A percentile compares a stretch with the other conserved stretches of the same genome.
phyloP scores from a whole-genome alignment of 352 stramenopile species.

The Phytophthora sojae region DNA sequence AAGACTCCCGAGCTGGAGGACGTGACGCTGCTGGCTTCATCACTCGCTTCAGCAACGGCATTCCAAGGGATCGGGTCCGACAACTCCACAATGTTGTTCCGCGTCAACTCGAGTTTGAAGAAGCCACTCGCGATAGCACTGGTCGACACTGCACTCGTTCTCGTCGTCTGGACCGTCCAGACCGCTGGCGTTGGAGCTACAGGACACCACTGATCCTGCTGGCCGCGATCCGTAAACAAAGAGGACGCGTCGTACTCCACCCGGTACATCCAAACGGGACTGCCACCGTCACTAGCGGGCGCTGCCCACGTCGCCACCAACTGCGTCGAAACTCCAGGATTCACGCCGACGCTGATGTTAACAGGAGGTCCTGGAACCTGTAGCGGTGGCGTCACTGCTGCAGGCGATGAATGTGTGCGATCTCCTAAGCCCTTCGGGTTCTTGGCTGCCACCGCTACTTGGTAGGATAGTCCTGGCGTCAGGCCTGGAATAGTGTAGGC shows the following conservation, averaged over 20 bases:
- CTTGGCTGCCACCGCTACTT: constrained; percentile 87
- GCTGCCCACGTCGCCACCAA: constrained; percentile 60
- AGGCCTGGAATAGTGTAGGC: constrained; percentile 82
- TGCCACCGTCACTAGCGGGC: constrained; percentile 65
- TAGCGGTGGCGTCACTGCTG: constrained; percentile 66
- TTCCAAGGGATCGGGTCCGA: constrained; percentile 93
- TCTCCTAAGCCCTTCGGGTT: constrained; percentile 81
- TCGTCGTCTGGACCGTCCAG: constrained; percentile 59
- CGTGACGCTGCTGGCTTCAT: constrained; percentile 72
- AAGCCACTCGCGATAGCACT: constrained; percentile 56
- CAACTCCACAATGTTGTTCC: constrained; percentile 43
- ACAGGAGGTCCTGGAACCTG: constrained; percentile 80
- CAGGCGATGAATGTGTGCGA: constrained; percentile 50
- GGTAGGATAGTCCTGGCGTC: constrained; percentile 80
- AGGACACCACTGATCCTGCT: constrained; percentile 76
- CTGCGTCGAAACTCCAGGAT: constrained; percentile 79
- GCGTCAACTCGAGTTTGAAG: constrained; percentile 64
- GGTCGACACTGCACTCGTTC: constrained; percentile 29
- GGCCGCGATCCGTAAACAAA: constrained; percentile 70
- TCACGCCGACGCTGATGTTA: constrained; percentile 74
- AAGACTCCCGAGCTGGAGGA: constrained; percentile 61
- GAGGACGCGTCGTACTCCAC: constrained; percentile 80
- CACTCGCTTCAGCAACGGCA: constrained; percentile 82
- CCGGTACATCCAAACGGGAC: constrained; percentile 73
- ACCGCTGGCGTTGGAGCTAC: constrained; percentile 62